phyloP scores from a whole-genome alignment of 345 rosid genomes.

The Iberis pinnata region DNA sequence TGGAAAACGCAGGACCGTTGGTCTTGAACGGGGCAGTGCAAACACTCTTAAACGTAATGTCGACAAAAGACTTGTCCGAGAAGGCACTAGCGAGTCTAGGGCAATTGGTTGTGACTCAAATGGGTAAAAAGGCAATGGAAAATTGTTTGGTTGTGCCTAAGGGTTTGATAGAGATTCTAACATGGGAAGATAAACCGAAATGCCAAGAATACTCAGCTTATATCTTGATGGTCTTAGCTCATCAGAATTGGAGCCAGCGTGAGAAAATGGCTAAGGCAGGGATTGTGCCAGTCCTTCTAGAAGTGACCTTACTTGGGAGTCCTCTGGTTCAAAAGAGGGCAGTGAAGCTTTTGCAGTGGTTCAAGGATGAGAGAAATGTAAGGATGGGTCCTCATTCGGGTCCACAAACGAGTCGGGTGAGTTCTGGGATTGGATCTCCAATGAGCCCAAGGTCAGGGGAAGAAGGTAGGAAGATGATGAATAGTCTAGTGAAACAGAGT shows the following conservation, averaged over 20 bases:
- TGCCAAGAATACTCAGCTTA: conserved; percentile 79
- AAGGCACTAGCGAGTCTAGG: conserved; percentile 69
- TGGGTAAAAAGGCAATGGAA: conserved; percentile 74
- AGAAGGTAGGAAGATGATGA: conserved; percentile 77
- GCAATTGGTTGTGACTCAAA: conserved; percentile 63
- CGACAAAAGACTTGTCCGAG: conserved; percentile 47
- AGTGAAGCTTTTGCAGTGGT: conserved; percentile 76
- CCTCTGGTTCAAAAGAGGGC: conserved; percentile 83
- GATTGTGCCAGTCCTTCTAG: conserved; percentile 67
- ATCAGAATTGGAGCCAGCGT: conserved; percentile 62
- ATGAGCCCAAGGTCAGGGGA: conserved; percentile 38
- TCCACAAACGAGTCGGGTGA: conserved; percentile 54
- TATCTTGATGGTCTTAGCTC: conserved; percentile 74
- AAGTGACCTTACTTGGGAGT: conserved; percentile 62
- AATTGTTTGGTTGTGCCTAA: conserved; percentile 45
- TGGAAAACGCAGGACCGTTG: conserved; percentile 61
- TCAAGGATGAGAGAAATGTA: conserved; percentile 72
- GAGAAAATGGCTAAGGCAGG: conserved; percentile 74
- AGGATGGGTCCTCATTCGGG: conserved; percentile 95
- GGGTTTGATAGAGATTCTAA: conserved; percentile 60
- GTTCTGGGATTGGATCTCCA: conserved; percentile 47
- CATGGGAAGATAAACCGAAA: conserved; percentile 84
- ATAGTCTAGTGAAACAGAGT: conserved; percentile 76
- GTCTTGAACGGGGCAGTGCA: conserved; percentile 45
- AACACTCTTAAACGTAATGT: conserved; percentile 42